Percentiles rank a stretch among this genome's conserved stretches.
phyloP scores from a whole-genome alignment of 2,329 filamentous ascomycete genomes.

The Chaetomium olivaceum region DNA sequence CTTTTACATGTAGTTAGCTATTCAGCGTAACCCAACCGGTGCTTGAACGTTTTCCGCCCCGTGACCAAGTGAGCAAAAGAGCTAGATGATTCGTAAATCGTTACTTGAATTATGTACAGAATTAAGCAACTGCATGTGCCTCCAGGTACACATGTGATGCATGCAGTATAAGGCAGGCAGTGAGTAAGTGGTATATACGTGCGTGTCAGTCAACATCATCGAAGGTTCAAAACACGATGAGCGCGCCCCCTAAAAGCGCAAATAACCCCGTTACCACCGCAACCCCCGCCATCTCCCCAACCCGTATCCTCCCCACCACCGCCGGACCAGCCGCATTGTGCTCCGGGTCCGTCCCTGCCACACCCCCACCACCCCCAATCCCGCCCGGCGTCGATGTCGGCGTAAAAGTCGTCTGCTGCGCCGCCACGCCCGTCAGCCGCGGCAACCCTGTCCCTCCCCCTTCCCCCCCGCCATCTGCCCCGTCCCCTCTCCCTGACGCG shows the following conservation, averaged over 20 bases:
- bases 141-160: neutral
- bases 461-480: neutral
- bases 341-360: constrained; percentile 3
- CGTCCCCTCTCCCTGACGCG: no score
- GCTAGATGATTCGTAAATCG: neutral
- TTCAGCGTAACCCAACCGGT: neutral
- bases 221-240: constrained; percentile 2
- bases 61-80: neutral
- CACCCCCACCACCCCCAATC: neutral
- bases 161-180: neutral
- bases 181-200: neutral
- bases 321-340: constrained; percentile 7
- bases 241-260: constrained; percentile 7
- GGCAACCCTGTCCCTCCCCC: constrained; percentile 43
- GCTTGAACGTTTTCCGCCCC: neutral
- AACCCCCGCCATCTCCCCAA: constrained; percentile 11
- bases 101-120: neutral
- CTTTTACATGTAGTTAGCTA: neutral
- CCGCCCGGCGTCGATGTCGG: constrained; percentile 13
- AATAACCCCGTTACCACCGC: constrained; percentile 7
- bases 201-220: neutral
- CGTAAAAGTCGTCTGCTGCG: constrained; percentile 36
- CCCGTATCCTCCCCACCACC: neutral
- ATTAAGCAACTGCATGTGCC: neutral
- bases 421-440: constrained; percentile 46